Evolutionary conservation across 2,329 filamentous ascomycete species (phyloP), one percentile per base, ranked within the genome.

Genomic region (Penicillium expansum): DNA sequence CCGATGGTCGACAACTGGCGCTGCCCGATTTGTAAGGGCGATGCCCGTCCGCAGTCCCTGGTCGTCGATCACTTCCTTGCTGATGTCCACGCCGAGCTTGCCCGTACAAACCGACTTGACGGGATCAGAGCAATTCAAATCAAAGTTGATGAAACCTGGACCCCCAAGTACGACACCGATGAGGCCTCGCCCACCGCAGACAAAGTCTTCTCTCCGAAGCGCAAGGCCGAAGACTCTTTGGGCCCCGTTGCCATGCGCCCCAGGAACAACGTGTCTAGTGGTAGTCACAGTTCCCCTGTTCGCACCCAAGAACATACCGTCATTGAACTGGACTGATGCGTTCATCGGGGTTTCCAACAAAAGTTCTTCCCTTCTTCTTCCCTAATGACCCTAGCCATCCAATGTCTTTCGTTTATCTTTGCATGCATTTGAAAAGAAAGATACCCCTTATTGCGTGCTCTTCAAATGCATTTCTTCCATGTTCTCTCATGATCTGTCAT

Each of bases 21-120:
- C 61, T 99, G 94, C 66, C 94, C 94, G 0, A 85, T 96, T 30
- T 97, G 93, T 72, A 80, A 80, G 27, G 78, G 76, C 32, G 92
- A 97, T 71, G 91, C 89, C 11, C 83, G 92, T 14, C 94, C 93
- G 0, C 78, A 80, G 24, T 83, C 78, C 58, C 81, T 97, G 1
- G 73, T 85, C 2, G 77, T 93, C 6, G 92, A 97, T 67, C 83
- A 83, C 1, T 97, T 92, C 69, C 78, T 97, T 43, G 69, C 80
- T 13, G 74, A 82, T 0, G 85, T 97, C 0, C 81, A 85, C 14
- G 66, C 73, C 1, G 71, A 81, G 45, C 76, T 95, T 11, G 76
- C 78, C 41, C 64, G 70, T 11, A 73, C 78, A 27, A 76, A 80
- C 18, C 74, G 79, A 37, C 68, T 86, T 30, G 72, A 77, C 4